Conservation (phyloP, 768 basidiomycete species). For the Xerocomellus chrysenteron region DNA sequence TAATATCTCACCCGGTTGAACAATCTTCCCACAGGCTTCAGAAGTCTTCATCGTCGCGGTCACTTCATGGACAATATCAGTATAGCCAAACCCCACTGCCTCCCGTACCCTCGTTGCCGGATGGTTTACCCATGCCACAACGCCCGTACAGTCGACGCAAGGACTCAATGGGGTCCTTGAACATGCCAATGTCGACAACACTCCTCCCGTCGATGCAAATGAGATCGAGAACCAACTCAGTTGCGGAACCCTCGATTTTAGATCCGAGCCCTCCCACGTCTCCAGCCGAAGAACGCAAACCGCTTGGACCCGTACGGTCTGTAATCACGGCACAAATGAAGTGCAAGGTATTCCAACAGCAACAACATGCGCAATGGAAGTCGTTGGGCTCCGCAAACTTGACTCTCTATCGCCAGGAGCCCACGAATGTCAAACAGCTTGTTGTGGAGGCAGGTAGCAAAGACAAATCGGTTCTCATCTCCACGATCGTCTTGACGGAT, state of each 20-base stretch:
- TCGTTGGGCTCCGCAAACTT: constrained; percentile 84
- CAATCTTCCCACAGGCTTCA: constrained; percentile 37
- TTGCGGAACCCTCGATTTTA: constrained; percentile 51
- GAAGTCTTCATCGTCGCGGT: constrained; percentile 60
- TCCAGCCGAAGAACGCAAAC: constrained; percentile 57
- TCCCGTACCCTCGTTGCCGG: constrained; percentile 40
- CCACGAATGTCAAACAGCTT: constrained; percentile 91
- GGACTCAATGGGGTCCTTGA: constrained; percentile 16
- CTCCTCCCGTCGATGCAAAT: constrained; percentile 64
- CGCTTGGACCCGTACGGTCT: constrained; percentile 69
- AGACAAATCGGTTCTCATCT: constrained; percentile 78
- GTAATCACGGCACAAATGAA: constrained; percentile 89
- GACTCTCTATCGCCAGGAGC: constrained; percentile 81
- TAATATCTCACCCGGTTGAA: constrained; percentile 44
- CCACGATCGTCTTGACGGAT: constrained; percentile 93
- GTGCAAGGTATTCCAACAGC: constrained; percentile 96
- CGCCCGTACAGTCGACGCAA: constrained; percentile 21
- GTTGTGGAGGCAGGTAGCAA: constrained; percentile 87
- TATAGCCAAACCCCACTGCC: constrained; percentile 35
- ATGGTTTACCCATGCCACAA: constrained; percentile 33
- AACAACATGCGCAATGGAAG: constrained; percentile 98
- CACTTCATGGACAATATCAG: constrained; percentile 54
- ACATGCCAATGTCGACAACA: constrained; percentile 47
- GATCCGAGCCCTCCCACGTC: constrained; percentile 85
- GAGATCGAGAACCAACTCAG: constrained; percentile 50